These are phyloP conservation scores for Ganoderma sp. DNA, from an alignment of 1,284 basidiomycete species.

Conservation along the genomic window DNA sequence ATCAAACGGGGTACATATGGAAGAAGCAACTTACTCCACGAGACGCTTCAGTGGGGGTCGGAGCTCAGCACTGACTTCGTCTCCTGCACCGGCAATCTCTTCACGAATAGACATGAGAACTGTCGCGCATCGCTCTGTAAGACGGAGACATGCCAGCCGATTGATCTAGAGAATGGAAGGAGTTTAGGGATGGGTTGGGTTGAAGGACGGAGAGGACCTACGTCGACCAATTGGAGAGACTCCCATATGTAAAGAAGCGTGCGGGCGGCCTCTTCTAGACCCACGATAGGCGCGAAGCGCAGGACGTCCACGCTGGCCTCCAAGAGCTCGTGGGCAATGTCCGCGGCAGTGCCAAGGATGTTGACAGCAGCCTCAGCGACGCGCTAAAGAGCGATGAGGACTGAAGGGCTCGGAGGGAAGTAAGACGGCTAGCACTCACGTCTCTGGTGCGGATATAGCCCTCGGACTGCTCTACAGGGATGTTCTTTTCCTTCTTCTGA, in stretches of 20 bases:
- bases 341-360: constrained; percentile 50
- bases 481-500: constrained; percentile 40
- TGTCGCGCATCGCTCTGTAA: constrained; percentile 59
- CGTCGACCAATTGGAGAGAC: constrained; percentile 62
- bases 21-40: constrained; percentile 51
- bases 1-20: neutral
- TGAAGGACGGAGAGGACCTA: constrained; percentile 43
- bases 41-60: constrained; percentile 51
- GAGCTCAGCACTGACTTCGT: constrained; percentile 44
- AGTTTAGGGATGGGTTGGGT: neutral
- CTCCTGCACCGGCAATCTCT: constrained; percentile 51
- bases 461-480: constrained; percentile 57
- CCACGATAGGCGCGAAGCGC: constrained; percentile 61
- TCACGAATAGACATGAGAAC: constrained; percentile 52
- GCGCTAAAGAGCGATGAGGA: constrained; percentile 30
- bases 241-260: constrained; percentile 68
- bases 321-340: constrained; percentile 56
- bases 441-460: constrained; percentile 53
- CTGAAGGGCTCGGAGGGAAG: neutral
- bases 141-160: constrained; percentile 53
- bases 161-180: constrained; percentile 53
- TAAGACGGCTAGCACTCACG: constrained; percentile 43
- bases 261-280: constrained; percentile 56
- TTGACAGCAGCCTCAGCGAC: constrained; percentile 48
- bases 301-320: constrained; percentile 53